Evolutionary conservation across 495 filamentous ascomycete species (phyloP).

Genomic region (Penicillium pancosmium): DNA sequence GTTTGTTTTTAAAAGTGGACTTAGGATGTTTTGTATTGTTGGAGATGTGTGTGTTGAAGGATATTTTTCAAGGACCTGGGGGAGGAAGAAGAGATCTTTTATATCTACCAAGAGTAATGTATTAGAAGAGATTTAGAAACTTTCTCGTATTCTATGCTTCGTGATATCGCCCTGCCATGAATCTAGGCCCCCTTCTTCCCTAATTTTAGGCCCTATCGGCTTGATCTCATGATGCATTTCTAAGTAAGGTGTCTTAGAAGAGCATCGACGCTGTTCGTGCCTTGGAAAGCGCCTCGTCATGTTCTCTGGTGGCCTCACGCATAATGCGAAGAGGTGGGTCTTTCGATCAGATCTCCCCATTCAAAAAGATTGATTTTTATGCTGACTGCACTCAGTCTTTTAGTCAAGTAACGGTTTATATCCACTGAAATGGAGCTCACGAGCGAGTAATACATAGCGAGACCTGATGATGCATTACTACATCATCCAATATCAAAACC

Average conservation of each 20-base stretch:
- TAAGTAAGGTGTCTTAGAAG: not conserved
- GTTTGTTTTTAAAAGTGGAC: not conserved
- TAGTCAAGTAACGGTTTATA: no score
- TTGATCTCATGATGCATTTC: not conserved
- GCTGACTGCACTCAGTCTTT: no score
- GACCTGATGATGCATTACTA: no score
- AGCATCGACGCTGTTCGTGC: not conserved
- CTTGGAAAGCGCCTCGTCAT: not conserved
- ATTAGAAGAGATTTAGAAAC: not conserved
- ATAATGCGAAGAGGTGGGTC: not conserved
- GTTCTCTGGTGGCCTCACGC: not conserved
- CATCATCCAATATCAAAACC: no score
- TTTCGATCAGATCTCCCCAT: not conserved
- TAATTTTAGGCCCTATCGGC: not conserved
- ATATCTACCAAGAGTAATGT: not conserved
- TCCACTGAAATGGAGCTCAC: no score
- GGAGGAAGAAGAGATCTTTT: not conserved
- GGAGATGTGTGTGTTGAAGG: not conserved
- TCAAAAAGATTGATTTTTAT: no score
- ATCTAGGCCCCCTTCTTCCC: not conserved
- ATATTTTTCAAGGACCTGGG: not conserved
- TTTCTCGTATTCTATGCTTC: not conserved
- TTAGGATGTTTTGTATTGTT: not conserved
- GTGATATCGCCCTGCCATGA: not conserved
- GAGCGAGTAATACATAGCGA: no score